phyloP scores from a whole-genome alignment of 306 rosid genomes.

The Sphenostylis stenocarpa region DNA sequence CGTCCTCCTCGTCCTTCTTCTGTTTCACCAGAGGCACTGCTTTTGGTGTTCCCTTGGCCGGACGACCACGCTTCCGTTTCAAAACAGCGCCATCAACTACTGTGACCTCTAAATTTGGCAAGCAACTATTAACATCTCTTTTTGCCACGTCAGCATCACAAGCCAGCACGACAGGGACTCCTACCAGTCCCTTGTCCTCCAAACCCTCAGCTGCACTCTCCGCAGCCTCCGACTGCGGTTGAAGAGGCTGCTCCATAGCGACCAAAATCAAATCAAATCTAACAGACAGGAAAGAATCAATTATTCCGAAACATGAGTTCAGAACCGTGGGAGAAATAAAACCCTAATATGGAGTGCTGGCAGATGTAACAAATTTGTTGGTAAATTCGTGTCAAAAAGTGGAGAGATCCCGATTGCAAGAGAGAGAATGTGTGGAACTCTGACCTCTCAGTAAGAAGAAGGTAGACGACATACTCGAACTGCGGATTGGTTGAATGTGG shows the following conservation, averaged over 20 bases:
- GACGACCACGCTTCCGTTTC: constrained; percentile 79
- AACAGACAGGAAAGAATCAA: constrained; percentile 18
- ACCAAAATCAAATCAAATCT: constrained; percentile 12
- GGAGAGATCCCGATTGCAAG: constrained; percentile 6
- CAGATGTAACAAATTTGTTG: constrained; percentile 48
- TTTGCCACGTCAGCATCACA: constrained; percentile 27
- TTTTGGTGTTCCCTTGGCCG: constrained; percentile 54
- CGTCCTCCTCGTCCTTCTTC: constrained; percentile 79
- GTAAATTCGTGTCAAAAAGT: constrained; percentile 37
- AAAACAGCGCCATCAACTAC: constrained; percentile 35
- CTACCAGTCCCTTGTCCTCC: constrained; percentile 43
- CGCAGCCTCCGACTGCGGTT: background rate
- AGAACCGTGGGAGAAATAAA: constrained; percentile 33
- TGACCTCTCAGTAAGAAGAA: constrained; percentile 18
- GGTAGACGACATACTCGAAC: constrained; percentile 31
- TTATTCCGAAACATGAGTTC: constrained; percentile 28
- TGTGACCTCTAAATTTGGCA: constrained; percentile 27
- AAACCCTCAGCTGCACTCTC: background rate
- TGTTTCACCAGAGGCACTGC: constrained; percentile 43
- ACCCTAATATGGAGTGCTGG: constrained; percentile 53
- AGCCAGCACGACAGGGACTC: constrained; percentile 18
- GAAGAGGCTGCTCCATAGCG: constrained; percentile 36
- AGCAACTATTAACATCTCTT: background rate
- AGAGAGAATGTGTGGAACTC: constrained; percentile 31
- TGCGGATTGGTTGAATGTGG: constrained; percentile 45